Conservation (phyloP, 1,139 yeast species). For the Suhomyces atakaporum region DNA sequence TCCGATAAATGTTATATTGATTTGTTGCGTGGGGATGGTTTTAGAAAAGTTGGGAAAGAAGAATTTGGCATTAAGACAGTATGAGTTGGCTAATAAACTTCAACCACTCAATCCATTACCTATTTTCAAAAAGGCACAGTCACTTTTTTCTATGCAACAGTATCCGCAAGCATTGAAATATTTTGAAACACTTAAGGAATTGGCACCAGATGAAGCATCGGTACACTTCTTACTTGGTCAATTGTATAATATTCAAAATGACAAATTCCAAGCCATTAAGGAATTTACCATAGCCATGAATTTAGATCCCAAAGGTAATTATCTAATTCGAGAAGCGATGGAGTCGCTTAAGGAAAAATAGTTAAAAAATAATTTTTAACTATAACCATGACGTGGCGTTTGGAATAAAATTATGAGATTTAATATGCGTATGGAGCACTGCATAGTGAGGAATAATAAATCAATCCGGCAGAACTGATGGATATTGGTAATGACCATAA, state of each 20-base stretch:
- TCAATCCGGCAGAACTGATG: no score
- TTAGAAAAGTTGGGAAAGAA: slow-evolving; percentile 72
- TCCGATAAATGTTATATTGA: slow-evolving; percentile 85
- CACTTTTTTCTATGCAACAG: slow-evolving; percentile 69
- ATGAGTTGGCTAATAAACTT: slow-evolving; percentile 77
- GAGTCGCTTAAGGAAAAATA: slow-evolving; percentile 47
- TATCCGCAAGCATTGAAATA: slow-evolving; percentile 72
- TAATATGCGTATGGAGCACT: no score
- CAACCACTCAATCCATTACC: slow-evolving; percentile 90
- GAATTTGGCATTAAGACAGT: slow-evolving; percentile 77
- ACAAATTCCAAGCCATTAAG: slow-evolving; percentile 75
- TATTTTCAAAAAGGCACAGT: slow-evolving; percentile 84
- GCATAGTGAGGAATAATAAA: no score
- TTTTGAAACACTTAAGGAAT: slow-evolving; percentile 66
- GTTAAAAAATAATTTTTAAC: no score
- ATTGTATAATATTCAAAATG: slow-evolving; percentile 73
- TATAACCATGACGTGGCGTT: no score
- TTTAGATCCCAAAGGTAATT: slow-evolving; percentile 92
- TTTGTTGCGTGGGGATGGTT: slow-evolving; percentile 95
- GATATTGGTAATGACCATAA: no score
- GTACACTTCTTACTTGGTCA: slow-evolving; percentile 90
- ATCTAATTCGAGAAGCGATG: slow-evolving; percentile 81
- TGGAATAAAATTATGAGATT: no score
- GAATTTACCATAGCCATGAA: slow-evolving; percentile 90
- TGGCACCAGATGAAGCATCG: slow-evolving; percentile 94